Base-by-base conservation (phyloP, 2,329 filamentous ascomycete genomes). In the Penicillium fuscoglaucum region DNA sequence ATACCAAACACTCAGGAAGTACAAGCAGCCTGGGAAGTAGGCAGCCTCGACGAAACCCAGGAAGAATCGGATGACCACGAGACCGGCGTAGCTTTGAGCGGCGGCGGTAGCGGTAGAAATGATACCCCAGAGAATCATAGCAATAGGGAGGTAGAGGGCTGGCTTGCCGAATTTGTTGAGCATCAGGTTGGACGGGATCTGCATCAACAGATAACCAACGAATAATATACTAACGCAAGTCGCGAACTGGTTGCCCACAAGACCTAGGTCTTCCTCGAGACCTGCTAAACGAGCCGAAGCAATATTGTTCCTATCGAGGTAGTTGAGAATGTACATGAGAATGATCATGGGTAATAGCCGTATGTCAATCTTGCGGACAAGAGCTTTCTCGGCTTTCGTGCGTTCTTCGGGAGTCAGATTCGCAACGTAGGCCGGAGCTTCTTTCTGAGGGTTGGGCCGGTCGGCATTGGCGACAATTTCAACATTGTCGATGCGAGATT, bases 241-340 rank as follows among this genome's bases (percentile, higher is more conserved):
- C 8, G 47, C 55, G 33, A 55, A 66, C 45, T 66, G 61, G 28
- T 63, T 61, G 13, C 60, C 61, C 6, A 55, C 53, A 10, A 66
- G 60, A 13, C 57, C 58, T 13, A 66, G 47, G 50, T 66, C 63
- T 13, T 62, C 31, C 43, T 84, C 28, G 77, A 67, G 58, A 17
- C 61, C 63, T n/a, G 62, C 62, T n/a, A 66, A 41, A 9, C 68
- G 63, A 53, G 68, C 66, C 17, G 67, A 61, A 6, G 68, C 83
- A 55, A 86, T 84, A 57, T 85, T 85, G 66, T 85, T 85, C 43
- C 81, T 77, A 63, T 87, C 84, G 13, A 89, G 74, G 72, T 90
- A 91, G 75, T 91, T 91, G 77, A 89, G 80, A 70, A 91, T 90
- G 68, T 91, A 91, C 77, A 91, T 89, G 63, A 91, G 72, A 48